Conservation (phyloP, 495 filamentous ascomycete genomes). For the Xylaria cubensis region DNA sequence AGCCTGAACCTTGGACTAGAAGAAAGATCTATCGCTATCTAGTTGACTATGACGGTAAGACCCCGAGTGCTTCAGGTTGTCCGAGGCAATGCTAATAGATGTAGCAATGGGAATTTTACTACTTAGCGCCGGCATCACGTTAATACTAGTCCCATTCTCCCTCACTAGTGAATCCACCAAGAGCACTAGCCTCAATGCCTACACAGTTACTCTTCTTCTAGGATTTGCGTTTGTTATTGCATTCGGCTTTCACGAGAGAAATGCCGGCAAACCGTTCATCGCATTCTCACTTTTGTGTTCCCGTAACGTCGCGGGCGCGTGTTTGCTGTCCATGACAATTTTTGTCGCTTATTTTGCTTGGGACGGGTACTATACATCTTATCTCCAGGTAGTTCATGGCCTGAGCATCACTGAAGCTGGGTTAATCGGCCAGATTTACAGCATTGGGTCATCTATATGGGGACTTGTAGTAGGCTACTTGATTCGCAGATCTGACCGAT, state of each 20-base stretch:
- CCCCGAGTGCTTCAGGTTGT: conserved; percentile 4
- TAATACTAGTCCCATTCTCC: conserved; percentile 70
- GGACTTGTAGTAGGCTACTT: conserved; percentile 61
- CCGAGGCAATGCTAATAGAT: conserved; percentile 29
- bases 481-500: conserved; percentile 63
- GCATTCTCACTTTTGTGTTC: conserved; percentile 65
- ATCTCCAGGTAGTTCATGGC: conserved; percentile 73
- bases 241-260: conserved; percentile 66
- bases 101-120: conserved; percentile 60
- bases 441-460: conserved; percentile 70
- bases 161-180: conserved; percentile 25
- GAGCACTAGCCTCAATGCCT: conserved; percentile 49
- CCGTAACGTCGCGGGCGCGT: conserved; percentile 71
- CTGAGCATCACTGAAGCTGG: conserved; percentile 62
- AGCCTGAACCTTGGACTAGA: conserved; percentile 54
- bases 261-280: conserved; percentile 64
- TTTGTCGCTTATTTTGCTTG: conserved; percentile 73
- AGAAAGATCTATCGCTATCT: conserved; percentile 58
- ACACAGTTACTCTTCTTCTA: conserved; percentile 58
- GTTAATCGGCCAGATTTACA: conserved; percentile 74
- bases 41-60: conserved; percentile 66
- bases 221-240: conserved; percentile 61
- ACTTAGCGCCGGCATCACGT: conserved; percentile 61
- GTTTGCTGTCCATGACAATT: conserved; percentile 57
- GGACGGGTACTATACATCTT: conserved; percentile 71